Evolutionary conservation across 2,329 filamentous ascomycete species (phyloP), one percentile per base, ranked within the genome.

Genomic region (Cladobotryum mycophilum): DNA sequence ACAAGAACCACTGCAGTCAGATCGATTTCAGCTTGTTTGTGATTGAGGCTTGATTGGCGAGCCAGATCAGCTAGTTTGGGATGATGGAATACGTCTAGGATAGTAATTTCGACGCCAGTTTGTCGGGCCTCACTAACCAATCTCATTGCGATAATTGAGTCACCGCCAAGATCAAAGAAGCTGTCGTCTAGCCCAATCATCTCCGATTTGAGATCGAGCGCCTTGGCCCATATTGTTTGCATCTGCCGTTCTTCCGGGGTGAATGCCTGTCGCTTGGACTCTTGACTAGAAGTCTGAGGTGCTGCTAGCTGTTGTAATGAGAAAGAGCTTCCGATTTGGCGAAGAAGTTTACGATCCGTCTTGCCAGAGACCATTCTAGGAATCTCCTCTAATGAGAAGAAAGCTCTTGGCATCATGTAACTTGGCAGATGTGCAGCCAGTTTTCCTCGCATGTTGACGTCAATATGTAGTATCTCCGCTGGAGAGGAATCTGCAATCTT

Each of bases 131-230:
- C 45, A 17, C 37, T 34, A 4, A 54, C 74, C 4, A 79, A 56
- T 52, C 69, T 72, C 69, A 78, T 80, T 1, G 74, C 74, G 0
- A 65, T 55, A 2, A 78, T 67, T 1, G 74, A 76, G 56, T 76
- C 72, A 20, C 75, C 75, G 6, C 75, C 75, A 0, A 75, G 64
- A 0, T 64, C 64, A 64, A 78, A 76, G 58, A 78, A 78, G 59
- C 70, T 74, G 54, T 76, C 70, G 4, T 72, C 67, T 3, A 66
- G 53, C 4, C 67, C 66, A 22, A 75, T 70, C 7, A 60, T 53
- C 3, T 66, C 57, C 15, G 63, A 51, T 3, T 60, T 55, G 4
- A 70, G 54, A 4, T 58, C 56, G 7, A 75, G 61, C 0, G 71
- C 58, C 2, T 63, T 56, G 6, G 60, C 59, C 70, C 72, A 75